Conservation (phyloP, 176 grass and related monocot genomes). For the Zea luxurians region DNA sequence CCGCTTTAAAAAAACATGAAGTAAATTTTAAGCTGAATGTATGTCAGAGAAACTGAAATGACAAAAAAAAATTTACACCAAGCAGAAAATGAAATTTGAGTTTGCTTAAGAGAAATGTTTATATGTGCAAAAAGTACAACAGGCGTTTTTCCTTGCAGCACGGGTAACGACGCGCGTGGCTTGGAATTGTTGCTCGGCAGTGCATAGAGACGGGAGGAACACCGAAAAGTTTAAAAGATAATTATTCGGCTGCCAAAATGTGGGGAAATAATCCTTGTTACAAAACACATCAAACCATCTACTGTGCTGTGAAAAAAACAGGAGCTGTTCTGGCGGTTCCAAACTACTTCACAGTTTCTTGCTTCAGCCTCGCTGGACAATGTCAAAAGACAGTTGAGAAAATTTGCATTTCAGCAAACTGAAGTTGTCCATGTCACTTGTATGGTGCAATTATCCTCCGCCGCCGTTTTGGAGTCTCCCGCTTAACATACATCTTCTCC, state of each 20-base stretch:
- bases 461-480: constrained; percentile 78
- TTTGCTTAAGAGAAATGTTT: too few species aligned
- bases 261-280: constrained; percentile 12
- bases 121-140: too few species aligned
- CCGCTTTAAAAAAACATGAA: too few species aligned
- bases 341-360: constrained; percentile 18
- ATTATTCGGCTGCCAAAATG: constrained; percentile 44
- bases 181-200: neutral
- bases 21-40: too few species aligned
- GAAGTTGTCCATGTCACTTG: constrained; percentile 38
- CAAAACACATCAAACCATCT: constrained; percentile 37
- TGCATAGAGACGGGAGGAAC: constrained; percentile 8
- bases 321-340: constrained; percentile 9
- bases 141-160: neutral
- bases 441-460: constrained; percentile 86
- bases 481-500: constrained; percentile 97
- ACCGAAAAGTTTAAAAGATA: constrained; percentile 24
- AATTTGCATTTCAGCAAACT: constrained; percentile 10
- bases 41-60: too few species aligned
- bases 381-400: constrained; percentile 27
- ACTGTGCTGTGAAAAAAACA: constrained; percentile 29
- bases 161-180: neutral
- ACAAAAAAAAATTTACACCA: too few species aligned
- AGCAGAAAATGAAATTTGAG: too few species aligned
- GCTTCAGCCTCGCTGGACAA: constrained; percentile 35